Evolutionary conservation across 2,329 filamentous ascomycete species (phyloP).

Genomic region (Alternaria angustiovoidea): DNA sequence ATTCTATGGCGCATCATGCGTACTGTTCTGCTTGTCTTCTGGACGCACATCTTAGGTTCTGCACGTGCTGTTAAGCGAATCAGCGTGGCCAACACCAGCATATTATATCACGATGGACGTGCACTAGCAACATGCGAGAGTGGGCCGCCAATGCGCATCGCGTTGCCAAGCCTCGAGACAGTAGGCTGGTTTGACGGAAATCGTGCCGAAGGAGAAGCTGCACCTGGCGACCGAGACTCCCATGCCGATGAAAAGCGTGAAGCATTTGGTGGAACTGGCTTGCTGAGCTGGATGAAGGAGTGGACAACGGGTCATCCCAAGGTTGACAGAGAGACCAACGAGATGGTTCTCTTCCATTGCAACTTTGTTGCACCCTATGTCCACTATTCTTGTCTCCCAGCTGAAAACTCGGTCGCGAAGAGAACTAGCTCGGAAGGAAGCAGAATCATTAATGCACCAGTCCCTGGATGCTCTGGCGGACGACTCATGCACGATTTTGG

Average conservation of each 20-base stretch:
- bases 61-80: conserved; percentile 69
- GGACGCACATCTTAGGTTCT: conserved; percentile 66
- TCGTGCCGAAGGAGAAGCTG: conserved; percentile 61
- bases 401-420: conserved; percentile 21
- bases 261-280: conserved; percentile 63
- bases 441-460: conserved; percentile 60
- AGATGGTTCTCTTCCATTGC: conserved; percentile 73
- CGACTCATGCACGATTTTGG: conserved; percentile 84
- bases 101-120: conserved; percentile 73
- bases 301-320: conserved; percentile 76
- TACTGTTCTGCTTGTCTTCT: conserved; percentile 64
- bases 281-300: conserved; percentile 70
- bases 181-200: conserved; percentile 74
- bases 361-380: conserved; percentile 72
- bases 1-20: conserved; percentile 64
- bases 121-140: conserved; percentile 76
- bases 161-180: conserved; percentile 70
- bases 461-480: conserved; percentile 68
- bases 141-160: conserved; percentile 72
- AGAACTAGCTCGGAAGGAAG: background rate
- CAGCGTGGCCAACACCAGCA: conserved; percentile 73
- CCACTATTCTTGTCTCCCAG: conserved; percentile 68
- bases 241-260: conserved; percentile 17
- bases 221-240: conserved; percentile 23
- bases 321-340: conserved; percentile 69